Conservation (phyloP, 768 basidiomycete species). For the Tylopilus vinaceipallidus region DNA sequence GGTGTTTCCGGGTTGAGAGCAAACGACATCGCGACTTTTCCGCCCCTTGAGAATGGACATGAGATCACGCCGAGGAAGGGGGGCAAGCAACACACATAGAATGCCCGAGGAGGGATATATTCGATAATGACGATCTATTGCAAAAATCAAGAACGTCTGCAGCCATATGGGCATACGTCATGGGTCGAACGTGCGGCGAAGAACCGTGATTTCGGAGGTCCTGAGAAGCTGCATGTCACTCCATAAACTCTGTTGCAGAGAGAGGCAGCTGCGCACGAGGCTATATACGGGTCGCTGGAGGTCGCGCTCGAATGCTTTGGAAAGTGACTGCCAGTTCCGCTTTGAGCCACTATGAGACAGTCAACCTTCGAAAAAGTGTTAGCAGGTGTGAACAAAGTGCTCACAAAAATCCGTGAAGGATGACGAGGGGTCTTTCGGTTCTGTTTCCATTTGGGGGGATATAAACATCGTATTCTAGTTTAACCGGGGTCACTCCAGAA, state of each 20-base stretch:
- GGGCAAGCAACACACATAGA: slow-evolving; percentile 65
- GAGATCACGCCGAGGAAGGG: neutral
- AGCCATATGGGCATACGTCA: slow-evolving; percentile 80
- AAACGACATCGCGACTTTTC: slow-evolving; percentile 75
- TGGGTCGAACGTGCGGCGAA: slow-evolving; percentile 71
- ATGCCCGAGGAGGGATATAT: slow-evolving; percentile 81
- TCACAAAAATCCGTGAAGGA: slow-evolving; percentile 66
- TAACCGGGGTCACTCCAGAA: slow-evolving; percentile 21
- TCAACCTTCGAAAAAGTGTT: too few species aligned
- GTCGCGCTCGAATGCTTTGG: slow-evolving; percentile 68
- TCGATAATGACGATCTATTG: slow-evolving; percentile 45
- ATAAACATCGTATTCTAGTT: slow-evolving; percentile 33
- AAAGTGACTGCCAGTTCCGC: slow-evolving; percentile 83
- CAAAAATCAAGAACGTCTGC: slow-evolving; percentile 73
- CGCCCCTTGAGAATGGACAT: slow-evolving; percentile 58
- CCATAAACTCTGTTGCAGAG: neutral
- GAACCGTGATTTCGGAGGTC: slow-evolving; percentile 89
- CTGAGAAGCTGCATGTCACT: slow-evolving; percentile 34
- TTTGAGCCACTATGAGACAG: slow-evolving; percentile 66
- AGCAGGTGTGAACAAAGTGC: slow-evolving; percentile 17
- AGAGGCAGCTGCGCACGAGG: slow-evolving; percentile 43
- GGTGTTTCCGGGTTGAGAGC: slow-evolving; percentile 50
- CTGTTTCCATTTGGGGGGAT: slow-evolving; percentile 29
- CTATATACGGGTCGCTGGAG: slow-evolving; percentile 70
- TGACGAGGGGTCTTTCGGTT: slow-evolving; percentile 46